A percentile compares a stretch with the other conserved stretches of the same genome.
phyloP scores from a whole-genome alignment of 2,329 filamentous ascomycete species.

The Blumeria hordei region DNA sequence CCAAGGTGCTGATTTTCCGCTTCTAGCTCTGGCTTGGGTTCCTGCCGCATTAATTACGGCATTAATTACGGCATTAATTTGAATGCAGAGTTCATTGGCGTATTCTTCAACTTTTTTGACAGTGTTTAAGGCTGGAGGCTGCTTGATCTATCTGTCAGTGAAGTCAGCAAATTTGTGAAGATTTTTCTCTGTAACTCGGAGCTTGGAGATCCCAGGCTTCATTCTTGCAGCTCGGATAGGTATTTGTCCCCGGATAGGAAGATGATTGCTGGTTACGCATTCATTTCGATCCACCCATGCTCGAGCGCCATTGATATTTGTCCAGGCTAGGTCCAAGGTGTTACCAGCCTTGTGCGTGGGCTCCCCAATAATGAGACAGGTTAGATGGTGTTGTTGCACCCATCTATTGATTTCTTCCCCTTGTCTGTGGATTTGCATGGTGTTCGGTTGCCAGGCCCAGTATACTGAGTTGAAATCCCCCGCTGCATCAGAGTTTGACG shows the following conservation, averaged over 20 bases:
- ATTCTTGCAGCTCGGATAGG: background rate
- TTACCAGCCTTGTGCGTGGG: background rate
- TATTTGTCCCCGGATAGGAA: background rate
- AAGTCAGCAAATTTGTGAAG: no score
- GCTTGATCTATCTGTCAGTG: background rate
- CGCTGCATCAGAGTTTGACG: background rate
- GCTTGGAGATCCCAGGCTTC: no score
- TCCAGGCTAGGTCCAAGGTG: background rate
- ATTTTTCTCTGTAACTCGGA: no score
- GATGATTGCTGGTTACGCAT: background rate
- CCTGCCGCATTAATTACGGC: no score
- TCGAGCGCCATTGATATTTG: background rate
- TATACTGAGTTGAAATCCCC: background rate
- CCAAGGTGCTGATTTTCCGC: no score
- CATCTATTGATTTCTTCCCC: background rate
- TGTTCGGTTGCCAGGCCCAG: background rate
- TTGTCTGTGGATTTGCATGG: no score
- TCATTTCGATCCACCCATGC: background rate
- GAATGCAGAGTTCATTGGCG: no score
- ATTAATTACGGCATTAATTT: no score
- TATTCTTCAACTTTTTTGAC: no score
- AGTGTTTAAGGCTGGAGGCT: no score
- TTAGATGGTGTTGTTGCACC: background rate
- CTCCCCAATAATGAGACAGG: background rate
- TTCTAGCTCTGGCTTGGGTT: no score